Evolutionary conservation across 352 stramenopile species (phyloP).

Genomic region (Pythium folliculosum): DNA sequence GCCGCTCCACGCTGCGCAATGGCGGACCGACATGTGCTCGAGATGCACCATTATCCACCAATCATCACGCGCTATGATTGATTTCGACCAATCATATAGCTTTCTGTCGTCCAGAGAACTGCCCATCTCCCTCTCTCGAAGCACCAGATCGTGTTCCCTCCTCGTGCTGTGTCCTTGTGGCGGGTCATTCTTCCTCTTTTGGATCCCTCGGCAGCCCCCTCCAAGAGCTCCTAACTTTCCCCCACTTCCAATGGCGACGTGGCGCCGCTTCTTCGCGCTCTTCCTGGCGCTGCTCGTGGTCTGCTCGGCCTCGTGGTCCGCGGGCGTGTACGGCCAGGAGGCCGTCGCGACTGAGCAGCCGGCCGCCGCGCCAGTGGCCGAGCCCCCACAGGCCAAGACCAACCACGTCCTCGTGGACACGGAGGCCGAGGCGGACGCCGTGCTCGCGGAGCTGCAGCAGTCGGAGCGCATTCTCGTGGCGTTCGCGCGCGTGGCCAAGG

Average conservation of each 20-base stretch:
- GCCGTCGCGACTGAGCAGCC: not conserved
- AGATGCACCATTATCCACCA: slow-evolving; percentile 5
- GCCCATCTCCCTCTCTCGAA: slow-evolving; percentile 19
- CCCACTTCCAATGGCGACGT: slow-evolving; percentile 13
- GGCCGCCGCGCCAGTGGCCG: not conserved
- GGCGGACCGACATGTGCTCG: slow-evolving; percentile 5
- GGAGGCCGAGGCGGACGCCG: slow-evolving; percentile 32
- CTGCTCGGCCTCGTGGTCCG: slow-evolving; percentile 15
- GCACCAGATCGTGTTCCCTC: slow-evolving; percentile 7
- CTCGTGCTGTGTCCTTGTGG: not conserved
- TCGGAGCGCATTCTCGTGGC: slow-evolving; percentile 25
- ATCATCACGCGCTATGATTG: not conserved
- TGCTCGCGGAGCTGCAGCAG: slow-evolving; percentile 28
- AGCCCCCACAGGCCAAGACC: slow-evolving; percentile 26
- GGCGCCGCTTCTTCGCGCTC: slow-evolving; percentile 23
- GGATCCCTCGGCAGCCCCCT: not conserved
- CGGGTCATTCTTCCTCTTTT: slow-evolving; percentile 2
- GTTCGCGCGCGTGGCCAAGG: slow-evolving; percentile 32
- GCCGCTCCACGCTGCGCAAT: not conserved
- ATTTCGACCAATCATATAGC: not conserved
- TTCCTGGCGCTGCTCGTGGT: slow-evolving; percentile 24
- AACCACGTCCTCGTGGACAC: slow-evolving; percentile 42
- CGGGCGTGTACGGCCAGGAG: slow-evolving; percentile 11
- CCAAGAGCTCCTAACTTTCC: not conserved
- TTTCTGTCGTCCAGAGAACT: not conserved